phyloP scores from a whole-genome alignment of 306 rosid species.

The Senna siamea region DNA sequence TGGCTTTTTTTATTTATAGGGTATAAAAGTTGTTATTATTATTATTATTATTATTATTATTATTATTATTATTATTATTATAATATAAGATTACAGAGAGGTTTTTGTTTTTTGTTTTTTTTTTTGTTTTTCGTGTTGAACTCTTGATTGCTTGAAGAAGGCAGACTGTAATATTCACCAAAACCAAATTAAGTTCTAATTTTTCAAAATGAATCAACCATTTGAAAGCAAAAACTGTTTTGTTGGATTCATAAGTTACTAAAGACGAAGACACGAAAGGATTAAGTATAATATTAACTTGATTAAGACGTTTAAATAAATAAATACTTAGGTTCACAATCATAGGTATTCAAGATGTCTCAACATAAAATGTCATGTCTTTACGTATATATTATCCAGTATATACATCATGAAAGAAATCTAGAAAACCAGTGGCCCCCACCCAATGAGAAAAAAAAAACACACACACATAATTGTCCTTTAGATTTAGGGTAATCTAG shows the following conservation, averaged over 20 bases:
- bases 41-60: no score
- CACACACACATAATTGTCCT: neutral
- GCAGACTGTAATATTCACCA: neutral
- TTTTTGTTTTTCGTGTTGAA: neutral
- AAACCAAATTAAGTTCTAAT: neutral
- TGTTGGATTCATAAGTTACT: neutral
- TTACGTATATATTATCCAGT: neutral
- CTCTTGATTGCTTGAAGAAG: neutral
- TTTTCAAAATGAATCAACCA: neutral
- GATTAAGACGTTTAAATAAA: neutral
- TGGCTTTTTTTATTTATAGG: no score
- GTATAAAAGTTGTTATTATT: no score
- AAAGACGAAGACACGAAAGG: neutral
- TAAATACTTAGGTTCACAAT: neutral
- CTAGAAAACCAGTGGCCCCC: neutral
- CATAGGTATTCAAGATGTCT: neutral
- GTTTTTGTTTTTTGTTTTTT: no score
- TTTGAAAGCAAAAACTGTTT: neutral
- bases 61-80: no score
- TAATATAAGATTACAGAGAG: no score
- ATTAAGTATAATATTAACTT: neutral
- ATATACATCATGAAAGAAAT: neutral
- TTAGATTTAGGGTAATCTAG: neutral
- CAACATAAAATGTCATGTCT: neutral
- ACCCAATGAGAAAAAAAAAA: neutral